Evolutionary conservation across 257 asterid genomes (phyloP), one percentile per base, ranked within the genome.

Genomic region (Cinchona pubescens): DNA sequence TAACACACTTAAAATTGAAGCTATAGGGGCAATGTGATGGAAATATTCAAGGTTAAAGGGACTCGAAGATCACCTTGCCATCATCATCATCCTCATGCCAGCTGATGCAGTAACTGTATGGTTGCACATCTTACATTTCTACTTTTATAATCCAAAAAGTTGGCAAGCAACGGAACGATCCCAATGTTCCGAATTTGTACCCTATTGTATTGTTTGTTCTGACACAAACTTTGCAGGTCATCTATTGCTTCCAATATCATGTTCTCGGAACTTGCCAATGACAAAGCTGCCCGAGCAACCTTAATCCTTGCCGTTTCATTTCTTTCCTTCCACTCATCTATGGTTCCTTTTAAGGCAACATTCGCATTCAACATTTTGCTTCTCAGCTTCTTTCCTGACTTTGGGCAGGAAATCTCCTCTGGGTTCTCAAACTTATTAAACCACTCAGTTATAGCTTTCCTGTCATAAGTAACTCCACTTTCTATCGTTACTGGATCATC

Each of bases 401-500:
- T 82, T 1, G 96, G 97, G 58, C 97, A 92, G 51, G 76, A 64
- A 34, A 87, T 64, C 49, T 86, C 93, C 45, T 80, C 83, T 1
- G 60, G 34, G 69, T 71, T 83, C 59, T 65, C 85, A 59, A 68
- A 71, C 73, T 80, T 84, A 2, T 69, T 74, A 40, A 88, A 82
- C 89, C 90, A 90, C 69, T 92, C 86, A 4, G 69, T 65, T 38
- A 92, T 88, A 3, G 89, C 91, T 32, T 67, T 71, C 71, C 89
- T 85, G 75, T 90, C 97, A 34, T 87, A 92, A 4, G 97, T 92
- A 53, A 87, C 85, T 71, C 97, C 97, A 82, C 88, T 90, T 43
- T 88, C 94, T 67, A 86, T 63, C 3, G 97, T 88, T 0, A 87
- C 94, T 27, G 97, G 97, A 76, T 92, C 96, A 55, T 90, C 92